Evolutionary conservation across 164 flowering plant genomes (phyloP).

Genomic region (Berberis vulgaris): DNA sequence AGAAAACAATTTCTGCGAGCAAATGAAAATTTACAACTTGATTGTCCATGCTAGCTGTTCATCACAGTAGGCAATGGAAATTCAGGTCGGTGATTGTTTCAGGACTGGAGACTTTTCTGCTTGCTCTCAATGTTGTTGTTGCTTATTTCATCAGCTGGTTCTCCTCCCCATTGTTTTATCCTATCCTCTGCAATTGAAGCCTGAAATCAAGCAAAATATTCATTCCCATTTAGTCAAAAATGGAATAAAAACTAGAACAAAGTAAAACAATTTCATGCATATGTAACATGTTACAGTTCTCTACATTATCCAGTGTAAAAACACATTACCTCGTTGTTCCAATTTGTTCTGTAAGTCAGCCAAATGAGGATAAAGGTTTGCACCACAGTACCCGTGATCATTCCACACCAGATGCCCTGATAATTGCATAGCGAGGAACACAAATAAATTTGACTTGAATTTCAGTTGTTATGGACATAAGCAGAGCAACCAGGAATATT

Average conservation of each 20-base stretch:
- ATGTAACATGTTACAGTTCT: background rate
- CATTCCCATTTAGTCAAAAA: background rate
- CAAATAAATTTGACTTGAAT: background rate
- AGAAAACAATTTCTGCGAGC: too few species aligned
- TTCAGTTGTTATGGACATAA: background rate
- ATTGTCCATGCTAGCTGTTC: too few species aligned
- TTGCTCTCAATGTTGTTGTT: background rate
- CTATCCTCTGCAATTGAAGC: conserved; percentile 18
- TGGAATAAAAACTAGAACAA: background rate
- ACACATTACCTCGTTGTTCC: conserved; percentile 51
- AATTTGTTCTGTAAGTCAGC: conserved; percentile 49
- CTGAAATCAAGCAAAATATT: conserved; percentile 6
- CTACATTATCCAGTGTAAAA: too few species aligned
- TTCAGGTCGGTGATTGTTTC: too few species aligned
- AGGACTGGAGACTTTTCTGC: background rate
- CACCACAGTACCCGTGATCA: conserved; percentile 42
- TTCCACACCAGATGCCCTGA: conserved; percentile 74
- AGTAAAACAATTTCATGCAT: background rate
- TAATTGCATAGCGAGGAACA: background rate
- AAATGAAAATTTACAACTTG: too few species aligned
- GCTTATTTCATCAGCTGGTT: background rate
- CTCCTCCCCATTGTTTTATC: conserved; percentile 18
- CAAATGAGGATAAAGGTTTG: conserved; percentile 42
- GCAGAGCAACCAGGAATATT: background rate
- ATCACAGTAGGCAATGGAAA: too few species aligned